Conservation (phyloP, 345 rosid genomes). For the Brassica rapa region DNA sequence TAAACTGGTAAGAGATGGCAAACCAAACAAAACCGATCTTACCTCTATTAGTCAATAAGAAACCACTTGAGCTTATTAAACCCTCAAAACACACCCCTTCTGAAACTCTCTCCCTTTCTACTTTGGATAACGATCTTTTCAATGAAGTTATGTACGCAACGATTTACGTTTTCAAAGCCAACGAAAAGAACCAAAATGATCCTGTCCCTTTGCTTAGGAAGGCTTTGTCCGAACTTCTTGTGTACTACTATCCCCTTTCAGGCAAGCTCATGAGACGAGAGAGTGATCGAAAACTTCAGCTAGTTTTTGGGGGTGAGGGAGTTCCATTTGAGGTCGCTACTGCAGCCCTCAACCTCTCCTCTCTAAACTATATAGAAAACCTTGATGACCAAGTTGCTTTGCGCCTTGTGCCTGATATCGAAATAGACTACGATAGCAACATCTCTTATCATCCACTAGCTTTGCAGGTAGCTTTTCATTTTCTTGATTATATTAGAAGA, state of each 20-base stretch:
- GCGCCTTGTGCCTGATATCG: slow-evolving; percentile 34
- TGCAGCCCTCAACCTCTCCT: slow-evolving; percentile 39
- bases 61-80: slow-evolving; percentile 34
- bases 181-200: slow-evolving; percentile 5
- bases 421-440: slow-evolving; percentile 22
- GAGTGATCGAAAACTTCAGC: slow-evolving; percentile 42
- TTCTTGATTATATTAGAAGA: not conserved
- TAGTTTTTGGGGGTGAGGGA: slow-evolving; percentile 42
- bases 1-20: not conserved
- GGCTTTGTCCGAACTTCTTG: slow-evolving; percentile 2
- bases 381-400: slow-evolving; percentile 36
- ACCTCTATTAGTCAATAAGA: slow-evolving; percentile 19
- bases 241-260: not conserved
- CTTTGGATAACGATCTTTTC: slow-evolving; percentile 44
- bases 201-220: slow-evolving; percentile 29
- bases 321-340: slow-evolving; percentile 56
- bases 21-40: not conserved
- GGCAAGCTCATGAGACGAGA: slow-evolving; percentile 43
- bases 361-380: slow-evolving; percentile 45
- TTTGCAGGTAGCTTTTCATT: slow-evolving; percentile 40
- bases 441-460: slow-evolving; percentile 42
- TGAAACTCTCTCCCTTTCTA: slow-evolving; percentile 44
- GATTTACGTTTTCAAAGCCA: slow-evolving; percentile 45
- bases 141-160: slow-evolving; percentile 40
- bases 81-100: slow-evolving; percentile 48